phyloP scores from a whole-genome alignment of 305 asterid genomes.

The Lippia alba region DNA sequence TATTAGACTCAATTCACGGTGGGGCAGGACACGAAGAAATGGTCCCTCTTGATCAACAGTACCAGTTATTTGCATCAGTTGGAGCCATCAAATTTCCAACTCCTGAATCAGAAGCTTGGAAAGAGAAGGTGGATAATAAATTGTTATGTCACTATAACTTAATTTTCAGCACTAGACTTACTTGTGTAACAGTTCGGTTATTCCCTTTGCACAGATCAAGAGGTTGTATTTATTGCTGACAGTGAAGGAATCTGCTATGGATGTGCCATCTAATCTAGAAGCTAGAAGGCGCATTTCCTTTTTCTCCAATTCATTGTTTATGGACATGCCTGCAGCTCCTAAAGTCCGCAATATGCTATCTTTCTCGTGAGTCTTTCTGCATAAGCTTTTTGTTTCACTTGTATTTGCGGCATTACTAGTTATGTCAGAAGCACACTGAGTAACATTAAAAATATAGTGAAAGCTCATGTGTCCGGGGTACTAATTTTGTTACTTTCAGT shows the following conservation, averaged over 20 bases:
- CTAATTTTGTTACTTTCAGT: too few relatives aligned
- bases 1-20: slow-evolving; percentile 88
- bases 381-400: slow-evolving; percentile 10
- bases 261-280: slow-evolving; percentile 96
- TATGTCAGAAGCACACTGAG: background rate
- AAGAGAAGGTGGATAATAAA: slow-evolving; percentile 73
- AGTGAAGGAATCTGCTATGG: slow-evolving; percentile 99
- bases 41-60: slow-evolving; percentile 85
- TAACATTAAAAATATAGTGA: background rate
- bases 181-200: slow-evolving; percentile 22
- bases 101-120: slow-evolving; percentile 98
- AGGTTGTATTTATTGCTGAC: slow-evolving; percentile 92
- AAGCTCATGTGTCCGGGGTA: slow-evolving; percentile 1
- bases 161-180: slow-evolving; percentile 5
- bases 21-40: slow-evolving; percentile 84
- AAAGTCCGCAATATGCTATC: slow-evolving; percentile 99
- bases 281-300: slow-evolving; percentile 98
- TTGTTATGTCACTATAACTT: slow-evolving; percentile 2
- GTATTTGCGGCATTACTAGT: slow-evolving; percentile 1
- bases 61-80: slow-evolving; percentile 98
- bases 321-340: slow-evolving; percentile 99
- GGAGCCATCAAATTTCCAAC: slow-evolving; percentile 96
- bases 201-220: slow-evolving; percentile 73
- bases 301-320: slow-evolving; percentile 96
- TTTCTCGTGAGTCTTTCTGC: slow-evolving; percentile 80